Base-by-base conservation (phyloP, 2,329 filamentous ascomycete genomes). In the Colletotrichum ledebouriae region DNA sequence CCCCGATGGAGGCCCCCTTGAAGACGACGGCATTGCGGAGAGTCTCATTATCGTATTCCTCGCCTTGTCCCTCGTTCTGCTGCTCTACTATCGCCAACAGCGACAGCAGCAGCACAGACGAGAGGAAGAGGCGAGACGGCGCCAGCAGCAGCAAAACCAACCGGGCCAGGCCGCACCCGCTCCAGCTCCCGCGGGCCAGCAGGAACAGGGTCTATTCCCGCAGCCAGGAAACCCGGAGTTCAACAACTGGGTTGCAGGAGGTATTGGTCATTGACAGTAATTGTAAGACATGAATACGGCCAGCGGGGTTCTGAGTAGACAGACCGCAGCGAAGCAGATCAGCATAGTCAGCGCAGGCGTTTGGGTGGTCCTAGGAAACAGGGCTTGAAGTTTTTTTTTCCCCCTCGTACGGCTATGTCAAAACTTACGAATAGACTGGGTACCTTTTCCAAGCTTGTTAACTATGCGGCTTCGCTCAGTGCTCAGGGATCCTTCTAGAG, bases 21-120 rank as follows among this genome's bases (percentile, higher is more conserved):
- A 92, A 34, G 92, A 95, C 58, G 93, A 94, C 53, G 92, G 93
- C 12, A 82, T 97, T 15, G 66, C 98, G 11, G 96, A 98, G 79
- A 95, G 92, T 49, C 80, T 98, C 25, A 83, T 97, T 50, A 97
- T 99, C 70, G 84, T 98, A 13, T 90, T 88, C 1, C 82, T 98
- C 13, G 90, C 92, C 0, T 89, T 90, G 13, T 89, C 89, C 1
- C 84, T 98, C 61, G 89, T 92, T 0, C 87, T 92, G 59, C 82
- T 98, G 37, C 85, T 98, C 15, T 97, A 94, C 79, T 95, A 96
- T 77, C 85, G 93, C 20, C 90, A 93, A 71, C 89, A 89, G 75
- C 83, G 89, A 68, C 91, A 93, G 75, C 83, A 90, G 72, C 84
- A 82, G 34, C 84, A 86, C 59, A 79, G 78, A 53, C 77, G 80